Base-by-base conservation (phyloP, 2,329 filamentous ascomycete genomes). In the Geosmithia morbida region DNA sequence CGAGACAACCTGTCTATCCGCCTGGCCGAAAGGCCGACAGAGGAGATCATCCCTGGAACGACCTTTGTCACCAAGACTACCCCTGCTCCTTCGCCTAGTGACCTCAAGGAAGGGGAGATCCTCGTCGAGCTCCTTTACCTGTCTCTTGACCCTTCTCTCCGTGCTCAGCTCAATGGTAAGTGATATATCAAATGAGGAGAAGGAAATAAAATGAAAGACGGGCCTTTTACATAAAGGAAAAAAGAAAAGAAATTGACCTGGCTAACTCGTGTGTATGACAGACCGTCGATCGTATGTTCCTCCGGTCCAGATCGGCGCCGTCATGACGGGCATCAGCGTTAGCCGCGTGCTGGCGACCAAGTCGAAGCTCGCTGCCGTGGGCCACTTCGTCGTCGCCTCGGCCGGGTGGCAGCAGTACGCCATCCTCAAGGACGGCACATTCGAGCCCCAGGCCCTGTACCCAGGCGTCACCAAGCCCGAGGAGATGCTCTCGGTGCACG, bases 101-200 rank as follows among this genome's bases (percentile, higher is more conserved):
- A 75, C 50, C 68, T 83, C 41, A 71, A 81, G 59, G 72, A 79
- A 67, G 80, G 80, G 53, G 66, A 86, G 57, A 68, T 86, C 48
- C 69, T 87, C 46, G 62, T 77, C 43, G 72, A 77, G 59, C 59
- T 62, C 1, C 62, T 83, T 50, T 86, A 85, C 57, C 69, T 85
- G 43, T 81, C 78, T 10, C 69, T 87, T 40, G 83, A 87, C 62
- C 83, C 83, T 1, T 81, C 83, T n/a, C 86, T 86, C 82, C 74
- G 83, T 55, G 77, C 77, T 49, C 86, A 81, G 81, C 63, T 87
- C 18, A 82, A 75, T 51, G 71, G 72, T 75, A 53, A 4, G 20
- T 20, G 33, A 16, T 43, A 17, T 13, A 26, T 18, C 30, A 41
- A 18, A 40, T n/a, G n/a, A n/a, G n/a, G n/a, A n/a, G n/a, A n/a